phyloP scores from a whole-genome alignment of 768 basidiomycete genomes.

The Collybiopsis luxurians region DNA sequence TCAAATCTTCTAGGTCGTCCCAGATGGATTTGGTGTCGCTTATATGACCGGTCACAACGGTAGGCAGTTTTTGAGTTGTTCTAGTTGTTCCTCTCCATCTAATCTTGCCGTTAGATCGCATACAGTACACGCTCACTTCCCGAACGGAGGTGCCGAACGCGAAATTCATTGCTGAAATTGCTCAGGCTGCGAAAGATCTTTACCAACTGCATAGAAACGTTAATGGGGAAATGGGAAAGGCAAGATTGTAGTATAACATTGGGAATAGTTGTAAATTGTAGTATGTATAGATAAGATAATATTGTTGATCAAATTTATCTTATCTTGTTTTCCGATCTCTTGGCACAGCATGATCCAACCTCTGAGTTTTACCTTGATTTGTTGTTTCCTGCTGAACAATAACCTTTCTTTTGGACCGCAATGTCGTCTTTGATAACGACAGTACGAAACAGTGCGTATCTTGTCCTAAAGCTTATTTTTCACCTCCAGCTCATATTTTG shows the following conservation, averaged over 20 bases:
- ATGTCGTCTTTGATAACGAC: slow-evolving; percentile 42
- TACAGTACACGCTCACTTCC: slow-evolving; percentile 88
- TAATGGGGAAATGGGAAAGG: not conserved
- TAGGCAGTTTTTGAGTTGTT: slow-evolving; percentile 33
- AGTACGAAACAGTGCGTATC: slow-evolving; percentile 43
- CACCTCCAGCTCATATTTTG: slow-evolving; percentile 1
- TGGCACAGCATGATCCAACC: too few species aligned
- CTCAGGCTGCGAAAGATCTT: slow-evolving; percentile 60
- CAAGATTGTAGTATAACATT: not conserved
- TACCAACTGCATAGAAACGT: slow-evolving; percentile 52
- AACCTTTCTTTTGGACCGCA: not conserved
- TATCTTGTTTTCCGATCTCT: too few species aligned
- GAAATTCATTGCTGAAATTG: slow-evolving; percentile 70
- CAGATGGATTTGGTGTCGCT: slow-evolving; percentile 91
- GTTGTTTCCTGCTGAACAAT: not conserved
- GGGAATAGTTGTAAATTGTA: not conserved
- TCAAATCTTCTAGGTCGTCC: slow-evolving; percentile 57
- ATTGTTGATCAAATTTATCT: not conserved
- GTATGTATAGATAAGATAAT: not conserved
- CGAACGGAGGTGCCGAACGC: slow-evolving; percentile 80
- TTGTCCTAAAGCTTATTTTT: slow-evolving; percentile 6
- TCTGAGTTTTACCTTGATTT: not conserved
- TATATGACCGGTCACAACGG: slow-evolving; percentile 91
- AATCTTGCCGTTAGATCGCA: too few species aligned
- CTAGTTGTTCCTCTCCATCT: too few species aligned